phyloP scores from a whole-genome alignment of 768 basidiomycete genomes.

The Mycena galopus region DNA sequence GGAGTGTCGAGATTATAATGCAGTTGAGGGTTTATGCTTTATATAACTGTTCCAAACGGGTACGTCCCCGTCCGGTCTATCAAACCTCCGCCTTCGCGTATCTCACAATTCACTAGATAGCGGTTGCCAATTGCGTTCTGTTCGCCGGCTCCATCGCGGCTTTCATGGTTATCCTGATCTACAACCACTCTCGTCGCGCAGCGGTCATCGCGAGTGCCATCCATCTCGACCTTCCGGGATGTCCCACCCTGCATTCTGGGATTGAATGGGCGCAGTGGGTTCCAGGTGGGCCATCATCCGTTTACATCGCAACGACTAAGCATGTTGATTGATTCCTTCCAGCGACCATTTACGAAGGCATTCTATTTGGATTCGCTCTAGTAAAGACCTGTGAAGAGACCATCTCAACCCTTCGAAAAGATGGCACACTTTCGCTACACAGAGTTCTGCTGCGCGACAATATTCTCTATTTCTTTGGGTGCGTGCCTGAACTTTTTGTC shows the following conservation, averaged over 20 bases:
- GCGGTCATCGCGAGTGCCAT: slow-evolving; percentile 52
- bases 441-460: slow-evolving; percentile 58
- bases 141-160: slow-evolving; percentile 57
- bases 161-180: slow-evolving; percentile 57
- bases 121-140: slow-evolving; percentile 52
- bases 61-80: slow-evolving; percentile 33
- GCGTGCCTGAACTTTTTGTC: not conserved
- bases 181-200: slow-evolving; percentile 52
- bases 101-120: slow-evolving; percentile 44
- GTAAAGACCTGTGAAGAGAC: slow-evolving; percentile 49
- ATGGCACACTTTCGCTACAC: slow-evolving; percentile 46
- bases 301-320: not conserved
- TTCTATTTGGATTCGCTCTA: slow-evolving; percentile 57
- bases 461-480: slow-evolving; percentile 60
- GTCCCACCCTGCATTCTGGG: slow-evolving; percentile 55
- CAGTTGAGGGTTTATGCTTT: slow-evolving; percentile 61
- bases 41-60: slow-evolving; percentile 55
- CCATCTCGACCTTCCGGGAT: slow-evolving; percentile 56
- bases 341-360: slow-evolving; percentile 51
- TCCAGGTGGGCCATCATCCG: slow-evolving; percentile 46
- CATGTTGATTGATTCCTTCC: not conserved
- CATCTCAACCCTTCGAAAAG: slow-evolving; percentile 41
- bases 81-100: not conserved
- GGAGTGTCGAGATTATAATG: slow-evolving; percentile 65
- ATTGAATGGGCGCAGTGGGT: slow-evolving; percentile 62